Conservation (phyloP, 1,139 yeast species). For the Suzukiozyma palmioleophila region DNA sequence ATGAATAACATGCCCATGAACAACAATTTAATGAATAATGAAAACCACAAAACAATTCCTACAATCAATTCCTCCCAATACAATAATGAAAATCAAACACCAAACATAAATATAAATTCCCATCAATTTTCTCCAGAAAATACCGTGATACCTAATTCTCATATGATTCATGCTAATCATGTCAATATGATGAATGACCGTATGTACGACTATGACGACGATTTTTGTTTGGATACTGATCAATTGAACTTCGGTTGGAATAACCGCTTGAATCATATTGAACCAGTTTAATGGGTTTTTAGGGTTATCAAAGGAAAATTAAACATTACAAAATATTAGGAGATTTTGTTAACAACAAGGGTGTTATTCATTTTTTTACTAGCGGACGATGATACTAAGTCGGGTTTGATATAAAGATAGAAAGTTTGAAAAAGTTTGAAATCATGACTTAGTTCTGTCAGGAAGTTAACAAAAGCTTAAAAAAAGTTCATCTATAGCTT, state of each 20-base stretch:
- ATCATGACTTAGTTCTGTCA: no score
- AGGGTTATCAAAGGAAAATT: not conserved
- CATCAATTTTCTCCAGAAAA: not conserved
- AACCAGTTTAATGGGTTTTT: slow-evolving; percentile 2
- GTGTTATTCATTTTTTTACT: no score
- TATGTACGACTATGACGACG: slow-evolving; percentile 40
- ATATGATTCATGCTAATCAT: not conserved
- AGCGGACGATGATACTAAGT: no score
- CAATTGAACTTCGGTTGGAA: slow-evolving; percentile 25
- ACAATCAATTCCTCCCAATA: slow-evolving; percentile 1
- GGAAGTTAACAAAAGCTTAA: no score
- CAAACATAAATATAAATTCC: slow-evolving; percentile 4
- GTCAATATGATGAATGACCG: not conserved
- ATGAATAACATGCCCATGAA: slow-evolving; percentile 8
- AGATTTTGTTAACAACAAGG: no score
- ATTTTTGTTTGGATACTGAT: slow-evolving; percentile 42
- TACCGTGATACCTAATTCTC: slow-evolving; percentile 1
- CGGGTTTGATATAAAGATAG: no score
- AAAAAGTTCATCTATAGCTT: no score
- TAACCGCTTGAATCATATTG: slow-evolving; percentile 1
- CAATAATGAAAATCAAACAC: not conserved
- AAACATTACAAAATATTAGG: not conserved
- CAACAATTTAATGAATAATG: slow-evolving; percentile 3
- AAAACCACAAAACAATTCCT: slow-evolving; percentile 1
- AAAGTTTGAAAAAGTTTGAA: no score